phyloP scores from a whole-genome alignment of 75 land plant species.

The Pinus albicaulis region DNA sequence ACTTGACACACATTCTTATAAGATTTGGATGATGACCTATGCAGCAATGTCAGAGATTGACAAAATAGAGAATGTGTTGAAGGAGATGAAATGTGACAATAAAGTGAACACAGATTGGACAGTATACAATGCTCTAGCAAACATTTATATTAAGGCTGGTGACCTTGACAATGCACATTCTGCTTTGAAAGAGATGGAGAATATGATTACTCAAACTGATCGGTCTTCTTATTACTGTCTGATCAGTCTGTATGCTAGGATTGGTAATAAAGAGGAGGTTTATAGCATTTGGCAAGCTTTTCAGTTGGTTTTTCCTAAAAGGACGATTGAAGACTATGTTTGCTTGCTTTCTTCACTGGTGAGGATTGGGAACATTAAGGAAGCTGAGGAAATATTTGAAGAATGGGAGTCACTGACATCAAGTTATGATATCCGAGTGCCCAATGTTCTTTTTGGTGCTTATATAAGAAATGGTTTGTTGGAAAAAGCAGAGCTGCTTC shows the following conservation, averaged over 20 bases:
- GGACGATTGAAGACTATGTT: constrained; percentile 43
- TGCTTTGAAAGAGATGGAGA: constrained; percentile 61
- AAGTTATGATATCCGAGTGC: constrained; percentile 29
- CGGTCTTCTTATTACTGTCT: constrained; percentile 41
- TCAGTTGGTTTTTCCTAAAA: constrained; percentile 32
- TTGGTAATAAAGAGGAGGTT: constrained; percentile 42
- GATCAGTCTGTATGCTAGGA: constrained; percentile 38
- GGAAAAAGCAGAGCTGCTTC: constrained; percentile 50
- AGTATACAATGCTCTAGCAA: constrained; percentile 38
- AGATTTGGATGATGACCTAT: constrained; percentile 40
- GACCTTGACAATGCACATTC: constrained; percentile 24
- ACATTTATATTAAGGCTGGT: constrained; percentile 30
- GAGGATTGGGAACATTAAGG: constrained; percentile 39
- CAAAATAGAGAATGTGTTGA: constrained; percentile 38
- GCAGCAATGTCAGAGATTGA: constrained; percentile 28
- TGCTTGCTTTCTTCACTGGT: constrained; percentile 50
- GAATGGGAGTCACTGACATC: constrained; percentile 50
- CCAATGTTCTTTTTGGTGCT: constrained; percentile 49
- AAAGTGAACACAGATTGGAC: constrained; percentile 52
- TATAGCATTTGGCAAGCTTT: constrained; percentile 42
- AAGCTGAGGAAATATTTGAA: constrained; percentile 47
- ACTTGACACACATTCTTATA: constrained; percentile 52
- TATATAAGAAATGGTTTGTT: constrained; percentile 36
- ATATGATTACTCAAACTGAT: constrained; percentile 14
- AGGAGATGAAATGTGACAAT: constrained; percentile 25